Conservation (phyloP, 2,329 filamentous ascomycete genomes). For the Trichophaea hybrida region DNA sequence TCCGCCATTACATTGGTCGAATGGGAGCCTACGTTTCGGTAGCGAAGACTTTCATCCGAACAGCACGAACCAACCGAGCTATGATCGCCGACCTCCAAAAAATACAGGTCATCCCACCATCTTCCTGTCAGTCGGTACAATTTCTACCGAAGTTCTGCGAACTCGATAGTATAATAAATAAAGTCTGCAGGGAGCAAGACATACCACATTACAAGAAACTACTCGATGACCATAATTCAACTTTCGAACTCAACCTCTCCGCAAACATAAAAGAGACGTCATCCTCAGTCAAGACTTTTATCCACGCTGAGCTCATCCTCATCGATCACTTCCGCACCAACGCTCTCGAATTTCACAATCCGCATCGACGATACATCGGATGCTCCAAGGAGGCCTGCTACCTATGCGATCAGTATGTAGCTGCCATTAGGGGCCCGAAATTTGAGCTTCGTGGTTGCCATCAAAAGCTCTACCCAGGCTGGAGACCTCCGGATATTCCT, state of each 20-base stretch:
- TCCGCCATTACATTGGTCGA: neutral
- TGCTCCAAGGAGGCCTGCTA: slow-evolving; percentile 2
- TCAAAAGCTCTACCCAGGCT: neutral
- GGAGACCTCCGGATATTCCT: slow-evolving; percentile 1
- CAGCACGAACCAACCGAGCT: neutral
- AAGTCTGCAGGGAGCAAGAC: neutral
- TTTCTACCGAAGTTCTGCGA: neutral
- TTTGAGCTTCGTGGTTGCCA: neutral
- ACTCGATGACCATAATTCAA: neutral
- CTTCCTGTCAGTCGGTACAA: neutral
- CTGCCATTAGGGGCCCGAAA: neutral
- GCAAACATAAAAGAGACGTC: neutral
- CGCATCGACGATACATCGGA: neutral
- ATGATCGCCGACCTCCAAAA: neutral
- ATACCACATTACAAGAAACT: neutral
- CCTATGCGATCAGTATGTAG: neutral
- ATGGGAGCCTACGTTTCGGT: neutral
- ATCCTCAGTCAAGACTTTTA: neutral
- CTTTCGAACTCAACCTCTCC: neutral
- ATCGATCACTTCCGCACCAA: neutral
- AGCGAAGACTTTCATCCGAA: neutral
- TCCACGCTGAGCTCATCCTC: neutral
- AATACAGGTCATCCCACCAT: neutral
- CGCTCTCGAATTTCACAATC: neutral
- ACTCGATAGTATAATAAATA: neutral